Evolutionary conservation across 768 basidiomycete genomes (phyloP).

Genomic region (Leccinellum rugosiceps): DNA sequence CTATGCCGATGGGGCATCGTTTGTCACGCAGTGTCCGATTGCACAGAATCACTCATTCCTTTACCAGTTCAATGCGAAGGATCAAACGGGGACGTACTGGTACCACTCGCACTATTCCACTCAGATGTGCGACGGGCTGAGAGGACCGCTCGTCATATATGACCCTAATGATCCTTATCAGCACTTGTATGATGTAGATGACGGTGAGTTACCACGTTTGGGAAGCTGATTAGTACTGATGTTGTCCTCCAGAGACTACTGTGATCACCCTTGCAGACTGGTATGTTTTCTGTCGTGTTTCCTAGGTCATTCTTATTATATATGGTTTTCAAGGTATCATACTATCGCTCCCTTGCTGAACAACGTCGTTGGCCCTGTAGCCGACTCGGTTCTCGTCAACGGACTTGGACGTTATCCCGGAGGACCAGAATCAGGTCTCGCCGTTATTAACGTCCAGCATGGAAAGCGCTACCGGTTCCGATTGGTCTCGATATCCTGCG

Average conservation of each 20-base stretch:
- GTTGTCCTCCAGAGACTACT: conserved; percentile 16
- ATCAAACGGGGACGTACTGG: conserved; percentile 32
- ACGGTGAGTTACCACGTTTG: conserved; percentile 33
- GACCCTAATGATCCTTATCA: conserved; percentile 39
- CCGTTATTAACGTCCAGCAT: conserved; percentile 38
- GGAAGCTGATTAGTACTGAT: not conserved
- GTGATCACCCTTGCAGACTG: conserved; percentile 27
- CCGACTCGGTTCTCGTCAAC: conserved; percentile 30
- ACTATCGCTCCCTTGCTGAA: conserved; percentile 14
- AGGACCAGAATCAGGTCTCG: conserved; percentile 36
- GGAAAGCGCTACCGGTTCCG: conserved; percentile 48
- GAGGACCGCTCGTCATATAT: conserved; percentile 41
- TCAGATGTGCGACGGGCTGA: conserved; percentile 37
- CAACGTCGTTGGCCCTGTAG: conserved; percentile 12
- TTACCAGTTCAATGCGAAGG: conserved; percentile 14
- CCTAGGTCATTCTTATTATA: not conserved
- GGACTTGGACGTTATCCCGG: conserved; percentile 29
- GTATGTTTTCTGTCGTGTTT: conserved; percentile 4
- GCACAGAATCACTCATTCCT: conserved; percentile 23
- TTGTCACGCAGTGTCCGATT: conserved; percentile 36
- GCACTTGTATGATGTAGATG: conserved; percentile 42
- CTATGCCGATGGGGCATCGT: conserved; percentile 43
- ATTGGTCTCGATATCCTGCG: conserved; percentile 44
- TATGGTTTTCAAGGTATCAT: conserved; percentile 21
- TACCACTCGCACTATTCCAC: conserved; percentile 40